Evolutionary conservation across 495 filamentous ascomycete genomes (phyloP), one percentile per base, ranked within the genome.

Genomic region (Xylaria flabelliformis): DNA sequence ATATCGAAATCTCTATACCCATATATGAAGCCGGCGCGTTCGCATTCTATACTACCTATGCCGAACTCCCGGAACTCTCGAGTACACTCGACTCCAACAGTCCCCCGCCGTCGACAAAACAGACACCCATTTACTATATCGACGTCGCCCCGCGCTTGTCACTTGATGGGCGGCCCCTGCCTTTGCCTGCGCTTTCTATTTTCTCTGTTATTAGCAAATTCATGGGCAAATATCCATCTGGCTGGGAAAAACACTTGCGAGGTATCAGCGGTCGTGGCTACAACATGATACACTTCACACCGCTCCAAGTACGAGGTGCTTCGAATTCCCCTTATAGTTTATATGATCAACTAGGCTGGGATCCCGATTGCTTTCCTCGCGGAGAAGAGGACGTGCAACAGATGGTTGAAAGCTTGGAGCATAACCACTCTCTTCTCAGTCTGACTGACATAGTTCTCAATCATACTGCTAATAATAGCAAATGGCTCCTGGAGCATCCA

Each of bases 241-340:
- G 94, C 72, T 99, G 95, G 95, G 90, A 98, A 70, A 90, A 88
- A 19, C 94, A 98, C 78, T 86, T 98, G 65, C 85, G 88, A 72
- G 96, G 96, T 51, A 96, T 98, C 74, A 90, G 91, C 71, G 89
- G 92, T 63, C 88, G 96, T 46, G 94, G 94, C 8, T 99, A 99
- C 83, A 99, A 99, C 81, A 97, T 98, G 94, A 89, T 99, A 67
- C 97, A 99, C 81, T 99, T 98, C 78, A 97, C 97, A 5, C 97
- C 97, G 9, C 84, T 98, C 75, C 96, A 94, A 87, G 85, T 92
- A 67, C 89, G 97, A 58, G 97, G 97, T 34, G 87, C 84, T 17
- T 98, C 95, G 17, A 97, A 98, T 78, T 98, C 97, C 13, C 97
- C 97, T 0, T 99, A 98, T 85, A 98, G 95, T 80, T 89, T 99